A percentile compares a stretch with the other conserved stretches of the same genome.
Conservation (phyloP, 108 stramenopile species). For the Nitzschia sp. region DNA sequence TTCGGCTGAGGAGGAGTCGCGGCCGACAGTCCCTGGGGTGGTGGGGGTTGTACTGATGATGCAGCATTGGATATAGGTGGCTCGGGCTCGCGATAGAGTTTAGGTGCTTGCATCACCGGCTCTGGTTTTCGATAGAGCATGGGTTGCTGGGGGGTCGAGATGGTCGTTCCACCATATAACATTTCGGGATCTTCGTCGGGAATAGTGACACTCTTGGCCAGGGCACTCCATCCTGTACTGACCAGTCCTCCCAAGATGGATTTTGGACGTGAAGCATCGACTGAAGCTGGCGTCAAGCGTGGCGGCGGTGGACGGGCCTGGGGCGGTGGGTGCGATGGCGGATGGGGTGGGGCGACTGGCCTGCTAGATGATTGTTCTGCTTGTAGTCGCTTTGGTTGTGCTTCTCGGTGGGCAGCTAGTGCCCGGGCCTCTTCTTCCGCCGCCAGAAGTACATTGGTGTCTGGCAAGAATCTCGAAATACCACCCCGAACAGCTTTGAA, state of each 20-base stretch:
- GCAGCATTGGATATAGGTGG: background rate
- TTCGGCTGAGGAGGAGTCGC: background rate
- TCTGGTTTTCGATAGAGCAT: slow-evolving; percentile 24
- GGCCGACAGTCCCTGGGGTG: background rate
- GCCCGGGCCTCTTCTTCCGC: slow-evolving; percentile 23
- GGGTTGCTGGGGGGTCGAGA: background rate
- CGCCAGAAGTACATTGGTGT: slow-evolving; percentile 22
- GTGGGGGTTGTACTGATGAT: background rate
- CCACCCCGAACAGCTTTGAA: slow-evolving; percentile 22
- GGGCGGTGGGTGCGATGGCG: slow-evolving; percentile 1
- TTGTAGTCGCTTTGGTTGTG: slow-evolving; percentile 2
- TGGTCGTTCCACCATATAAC: slow-evolving; percentile 19
- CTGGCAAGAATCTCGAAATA: slow-evolving; percentile 28
- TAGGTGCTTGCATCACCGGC: background rate
- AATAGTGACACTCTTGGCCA: slow-evolving; percentile 64
- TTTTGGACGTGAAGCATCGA: slow-evolving; percentile 40
- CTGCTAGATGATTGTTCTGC: slow-evolving; percentile 12
- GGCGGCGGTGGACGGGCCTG: background rate
- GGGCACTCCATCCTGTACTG: slow-evolving; percentile 56
- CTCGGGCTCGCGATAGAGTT: background rate
- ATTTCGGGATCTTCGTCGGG: slow-evolving; percentile 56
- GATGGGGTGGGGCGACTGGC: slow-evolving; percentile 5
- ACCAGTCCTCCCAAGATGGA: slow-evolving; percentile 80
- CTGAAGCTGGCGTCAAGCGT: background rate
- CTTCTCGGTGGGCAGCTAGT: slow-evolving; percentile 10